Evolutionary conservation across 148 eudicot genomes (phyloP).

Genomic region (Diospyros lotus): DNA sequence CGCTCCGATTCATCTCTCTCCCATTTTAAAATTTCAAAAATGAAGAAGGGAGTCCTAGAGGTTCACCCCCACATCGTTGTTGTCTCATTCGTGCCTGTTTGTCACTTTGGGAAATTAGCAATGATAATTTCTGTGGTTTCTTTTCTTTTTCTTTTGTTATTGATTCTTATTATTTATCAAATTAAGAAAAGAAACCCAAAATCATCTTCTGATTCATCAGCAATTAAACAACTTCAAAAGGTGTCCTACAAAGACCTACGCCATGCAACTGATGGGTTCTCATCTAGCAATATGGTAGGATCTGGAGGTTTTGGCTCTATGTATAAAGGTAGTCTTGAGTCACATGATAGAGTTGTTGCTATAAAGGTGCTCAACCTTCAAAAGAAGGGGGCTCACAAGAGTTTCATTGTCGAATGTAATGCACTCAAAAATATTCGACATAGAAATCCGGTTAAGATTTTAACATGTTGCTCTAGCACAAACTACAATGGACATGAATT

Average conservation of each 20-base stretch:
- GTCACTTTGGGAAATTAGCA: background rate
- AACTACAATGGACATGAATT: too few species aligned
- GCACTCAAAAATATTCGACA: conserved; percentile 22
- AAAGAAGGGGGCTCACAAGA: conserved; percentile 16
- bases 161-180: background rate
- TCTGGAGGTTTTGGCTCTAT: conserved; percentile 28
- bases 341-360: conserved; percentile 21
- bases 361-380: conserved; percentile 20
- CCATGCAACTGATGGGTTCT: conserved; percentile 17
- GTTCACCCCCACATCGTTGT: too few species aligned
- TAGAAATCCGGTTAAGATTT: conserved; percentile 18
- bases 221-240: background rate
- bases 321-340: conserved; percentile 18
- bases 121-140: conserved; percentile 10
- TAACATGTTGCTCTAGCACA: conserved; percentile 18
- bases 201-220: background rate
- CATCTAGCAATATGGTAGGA: conserved; percentile 18
- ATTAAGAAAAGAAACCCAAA: background rate
- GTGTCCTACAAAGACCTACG: conserved; percentile 5
- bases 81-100: too few species aligned
- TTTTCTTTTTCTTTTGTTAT: background rate
- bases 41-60: too few species aligned
- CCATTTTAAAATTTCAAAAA: too few species aligned
- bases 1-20: too few species aligned
- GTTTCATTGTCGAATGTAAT: conserved; percentile 23